phyloP scores from a whole-genome alignment of 1,284 basidiomycete species.

The Inonotus hispidus region DNA sequence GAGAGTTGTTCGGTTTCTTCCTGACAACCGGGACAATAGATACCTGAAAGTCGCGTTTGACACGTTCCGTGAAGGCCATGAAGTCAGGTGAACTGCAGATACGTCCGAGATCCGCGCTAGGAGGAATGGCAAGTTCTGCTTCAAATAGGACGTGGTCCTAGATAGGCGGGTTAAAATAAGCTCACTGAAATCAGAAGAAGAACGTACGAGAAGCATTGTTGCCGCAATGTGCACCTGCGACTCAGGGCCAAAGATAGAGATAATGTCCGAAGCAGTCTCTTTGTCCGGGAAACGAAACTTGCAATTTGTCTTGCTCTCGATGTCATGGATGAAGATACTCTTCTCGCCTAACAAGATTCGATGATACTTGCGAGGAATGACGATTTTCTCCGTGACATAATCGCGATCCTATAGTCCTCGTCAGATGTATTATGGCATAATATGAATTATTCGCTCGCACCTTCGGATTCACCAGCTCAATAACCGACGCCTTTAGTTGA shows the following conservation, averaged over 20 bases:
- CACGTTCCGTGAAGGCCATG: slow-evolving; percentile 73
- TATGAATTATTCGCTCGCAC: slow-evolving; percentile 31
- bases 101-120: slow-evolving; percentile 71
- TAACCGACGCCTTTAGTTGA: slow-evolving; percentile 92
- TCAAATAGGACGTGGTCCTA: slow-evolving; percentile 97
- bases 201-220: slow-evolving; percentile 84
- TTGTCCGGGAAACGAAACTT: slow-evolving; percentile 93
- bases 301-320: slow-evolving; percentile 95
- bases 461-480: slow-evolving; percentile 97
- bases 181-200: slow-evolving; percentile 10
- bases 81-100: slow-evolving; percentile 80
- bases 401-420: slow-evolving; percentile 76
- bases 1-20: slow-evolving; percentile 33
- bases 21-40: slow-evolving; percentile 77
- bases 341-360: slow-evolving; percentile 94
- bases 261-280: slow-evolving; percentile 86
- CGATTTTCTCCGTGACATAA: slow-evolving; percentile 89
- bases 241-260: slow-evolving; percentile 94
- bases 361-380: slow-evolving; percentile 92
- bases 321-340: slow-evolving; percentile 95
- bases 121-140: slow-evolving; percentile 90
- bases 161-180: slow-evolving; percentile 18
- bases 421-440: not conserved
- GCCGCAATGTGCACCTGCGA: slow-evolving; percentile 95
- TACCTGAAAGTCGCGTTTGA: slow-evolving; percentile 93